Base-by-base conservation (phyloP, 306 rosid genomes). In the Gastrolobium villosum region DNA sequence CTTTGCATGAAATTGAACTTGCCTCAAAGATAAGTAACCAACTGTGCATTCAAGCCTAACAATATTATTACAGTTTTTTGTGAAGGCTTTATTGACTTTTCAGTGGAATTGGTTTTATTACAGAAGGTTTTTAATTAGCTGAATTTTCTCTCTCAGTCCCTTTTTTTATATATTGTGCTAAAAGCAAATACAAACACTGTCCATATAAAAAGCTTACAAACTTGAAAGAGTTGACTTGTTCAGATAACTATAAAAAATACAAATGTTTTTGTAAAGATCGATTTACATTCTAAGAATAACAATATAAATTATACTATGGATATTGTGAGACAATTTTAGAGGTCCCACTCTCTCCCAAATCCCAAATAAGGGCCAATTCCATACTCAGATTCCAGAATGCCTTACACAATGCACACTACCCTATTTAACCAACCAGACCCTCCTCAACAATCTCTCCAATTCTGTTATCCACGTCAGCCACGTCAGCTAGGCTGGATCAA, bases 1-100 rank as follows among this genome's bases (percentile, higher is more conserved):
- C 65, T 68, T 54, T 59, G 59, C 66, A 75, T 7, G 7, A 45
- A 55, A 56, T 74, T 52, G 41, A 61, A 70, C 72, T 61, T 79
- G 26, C 57, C 39, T n/a, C 26, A 39, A 48, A 67, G 20, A 48
- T 67, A 9, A 65, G 37, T 43, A 6, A 13, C 79, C 28, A 63
- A 34, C 26, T 43, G 34, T 57, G 34, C 53, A 56, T 34, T 35
- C 26, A 14, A 53, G 59, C 10, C 53, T 80, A 74, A 43, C 20
- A 54, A 8, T 70, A 14, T 70, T 30, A 39, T 35, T 36, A 64
- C 55, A 15, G 13, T 61, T 70, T 54, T 30, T 70, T 66, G 40
- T 43, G 70, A 31, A 35, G 44, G 34, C 64, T 35, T 74, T 15
- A 30, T 7, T 63, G 31, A 32, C 30, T 41, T 56, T 73, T 40